phyloP scores from a whole-genome alignment of 495 filamentous ascomycete genomes.

The Aspergillus campestris region DNA sequence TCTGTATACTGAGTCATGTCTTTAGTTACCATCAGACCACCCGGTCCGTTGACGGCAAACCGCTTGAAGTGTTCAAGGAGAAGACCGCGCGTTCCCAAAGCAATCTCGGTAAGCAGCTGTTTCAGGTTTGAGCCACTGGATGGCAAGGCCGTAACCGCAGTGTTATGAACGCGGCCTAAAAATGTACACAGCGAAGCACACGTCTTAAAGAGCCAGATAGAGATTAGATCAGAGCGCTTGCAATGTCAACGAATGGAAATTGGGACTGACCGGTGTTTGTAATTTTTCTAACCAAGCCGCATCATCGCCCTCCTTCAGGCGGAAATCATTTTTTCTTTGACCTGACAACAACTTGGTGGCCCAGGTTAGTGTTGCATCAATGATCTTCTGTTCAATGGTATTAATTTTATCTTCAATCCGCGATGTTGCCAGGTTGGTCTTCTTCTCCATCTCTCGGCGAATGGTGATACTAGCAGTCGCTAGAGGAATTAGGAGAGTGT shows the following conservation, averaged over 20 bases:
- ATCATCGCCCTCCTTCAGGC: slow-evolving; percentile 76
- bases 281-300: slow-evolving; percentile 66
- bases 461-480: slow-evolving; percentile 82
- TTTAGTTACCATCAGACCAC: slow-evolving; percentile 90
- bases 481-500: slow-evolving; percentile 82
- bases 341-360: slow-evolving; percentile 60
- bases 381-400: slow-evolving; percentile 72
- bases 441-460: slow-evolving; percentile 82
- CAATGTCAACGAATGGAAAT: background rate
- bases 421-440: slow-evolving; percentile 60
- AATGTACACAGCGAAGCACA: slow-evolving; percentile 73
- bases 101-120: slow-evolving; percentile 76
- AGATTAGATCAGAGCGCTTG: too few species aligned
- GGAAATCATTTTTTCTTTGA: slow-evolving; percentile 90
- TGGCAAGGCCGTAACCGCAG: slow-evolving; percentile 59
- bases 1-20: slow-evolving; percentile 88
- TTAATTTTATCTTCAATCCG: slow-evolving; percentile 86
- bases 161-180: slow-evolving; percentile 53
- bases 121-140: slow-evolving; percentile 64
- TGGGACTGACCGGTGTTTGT: slow-evolving; percentile 57
- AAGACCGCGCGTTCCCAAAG: slow-evolving; percentile 62
- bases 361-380: slow-evolving; percentile 79
- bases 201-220: slow-evolving; percentile 37
- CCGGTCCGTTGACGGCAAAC: slow-evolving; percentile 82
- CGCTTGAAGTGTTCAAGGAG: slow-evolving; percentile 91